Evolutionary conservation across 208 protist species (phyloP).

Genomic region (Leishmania turanica): DNA sequence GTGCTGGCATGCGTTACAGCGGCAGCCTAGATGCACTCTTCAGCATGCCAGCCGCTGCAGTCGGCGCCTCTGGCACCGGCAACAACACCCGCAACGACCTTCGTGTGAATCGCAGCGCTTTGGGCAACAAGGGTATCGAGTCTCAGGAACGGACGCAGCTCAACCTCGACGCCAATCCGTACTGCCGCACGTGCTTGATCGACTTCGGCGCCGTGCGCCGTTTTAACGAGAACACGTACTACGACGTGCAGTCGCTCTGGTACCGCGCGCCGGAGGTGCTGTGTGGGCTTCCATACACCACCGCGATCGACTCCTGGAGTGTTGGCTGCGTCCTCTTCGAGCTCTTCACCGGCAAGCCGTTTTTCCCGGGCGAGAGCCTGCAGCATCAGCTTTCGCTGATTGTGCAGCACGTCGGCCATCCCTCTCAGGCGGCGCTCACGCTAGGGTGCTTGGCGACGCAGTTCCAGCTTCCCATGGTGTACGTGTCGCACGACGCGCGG

Average conservation of each 20-base stretch:
- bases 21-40: constrained; percentile 29
- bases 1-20: constrained; percentile 9
- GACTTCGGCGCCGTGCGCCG: constrained; percentile 98
- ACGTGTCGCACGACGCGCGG: constrained; percentile 15
- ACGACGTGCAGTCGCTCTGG: constrained; percentile 96
- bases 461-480: constrained; percentile 39
- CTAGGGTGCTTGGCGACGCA: constrained; percentile 41
- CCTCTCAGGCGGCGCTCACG: constrained; percentile 71
- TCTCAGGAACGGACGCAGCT: constrained; percentile 5
- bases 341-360: constrained; percentile 89
- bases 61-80: constrained; percentile 3
- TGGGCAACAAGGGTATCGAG: constrained; percentile 1
- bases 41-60: constrained; percentile 16
- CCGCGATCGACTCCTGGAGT: constrained; percentile 93
- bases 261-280: constrained; percentile 94
- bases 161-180: constrained; percentile 15
- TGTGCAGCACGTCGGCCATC: constrained; percentile 88
- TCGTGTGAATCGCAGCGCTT: constrained; percentile 17
- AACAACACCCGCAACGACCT: constrained; percentile 27
- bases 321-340: constrained; percentile 93
- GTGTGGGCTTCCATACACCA: constrained; percentile 88
- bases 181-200: constrained; percentile 87
- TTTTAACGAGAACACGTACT: constrained; percentile 95
- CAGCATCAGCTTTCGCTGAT: constrained; percentile 92
- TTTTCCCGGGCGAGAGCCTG: constrained; percentile 93